phyloP scores from a whole-genome alignment of 2,329 filamentous ascomycete species.

The Acarospora socialis region DNA sequence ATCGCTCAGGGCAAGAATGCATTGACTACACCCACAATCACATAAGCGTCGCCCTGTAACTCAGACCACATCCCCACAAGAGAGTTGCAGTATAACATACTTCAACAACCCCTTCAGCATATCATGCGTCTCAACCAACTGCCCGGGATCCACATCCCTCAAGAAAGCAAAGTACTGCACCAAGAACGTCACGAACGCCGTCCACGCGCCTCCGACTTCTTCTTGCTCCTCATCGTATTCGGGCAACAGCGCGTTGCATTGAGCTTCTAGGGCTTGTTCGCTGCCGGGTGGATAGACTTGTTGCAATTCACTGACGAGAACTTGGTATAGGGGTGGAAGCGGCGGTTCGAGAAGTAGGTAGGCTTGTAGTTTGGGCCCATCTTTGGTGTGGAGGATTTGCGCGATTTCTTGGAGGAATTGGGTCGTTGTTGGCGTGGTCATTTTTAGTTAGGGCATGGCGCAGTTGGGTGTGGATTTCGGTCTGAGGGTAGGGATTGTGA shows the following conservation, averaged over 20 bases:
- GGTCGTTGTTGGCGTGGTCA: constrained; percentile 46
- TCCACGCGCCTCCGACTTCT: constrained; percentile 57
- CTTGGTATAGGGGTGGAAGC: constrained; percentile 50
- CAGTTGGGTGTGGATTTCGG: too few species aligned
- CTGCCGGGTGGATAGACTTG: constrained; percentile 37
- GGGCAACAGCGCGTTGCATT: constrained; percentile 50
- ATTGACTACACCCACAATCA: too few species aligned
- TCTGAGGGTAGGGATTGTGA: too few species aligned
- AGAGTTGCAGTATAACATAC: too few species aligned
- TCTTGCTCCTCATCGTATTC: constrained; percentile 49
- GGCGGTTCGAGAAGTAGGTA: constrained; percentile 65
- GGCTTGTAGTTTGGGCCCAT: constrained; percentile 51
- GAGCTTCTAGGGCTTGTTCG: constrained; percentile 42
- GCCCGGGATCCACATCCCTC: constrained; percentile 62
- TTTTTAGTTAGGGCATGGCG: too few species aligned
- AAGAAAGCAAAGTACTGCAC: constrained; percentile 69
- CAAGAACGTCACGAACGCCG: constrained; percentile 63
- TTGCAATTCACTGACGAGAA: constrained; percentile 54
- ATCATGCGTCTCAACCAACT: constrained; percentile 62
- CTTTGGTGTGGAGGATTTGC: constrained; percentile 44
- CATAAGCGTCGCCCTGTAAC: too few species aligned
- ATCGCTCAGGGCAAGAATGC: constrained; percentile 67
- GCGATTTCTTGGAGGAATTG: constrained; percentile 55
- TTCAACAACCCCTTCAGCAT: constrained; percentile 59
- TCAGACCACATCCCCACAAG: too few species aligned